Base-by-base conservation (phyloP, 2,329 filamentous ascomycete genomes). In the Leptographium galeiforme region DNA sequence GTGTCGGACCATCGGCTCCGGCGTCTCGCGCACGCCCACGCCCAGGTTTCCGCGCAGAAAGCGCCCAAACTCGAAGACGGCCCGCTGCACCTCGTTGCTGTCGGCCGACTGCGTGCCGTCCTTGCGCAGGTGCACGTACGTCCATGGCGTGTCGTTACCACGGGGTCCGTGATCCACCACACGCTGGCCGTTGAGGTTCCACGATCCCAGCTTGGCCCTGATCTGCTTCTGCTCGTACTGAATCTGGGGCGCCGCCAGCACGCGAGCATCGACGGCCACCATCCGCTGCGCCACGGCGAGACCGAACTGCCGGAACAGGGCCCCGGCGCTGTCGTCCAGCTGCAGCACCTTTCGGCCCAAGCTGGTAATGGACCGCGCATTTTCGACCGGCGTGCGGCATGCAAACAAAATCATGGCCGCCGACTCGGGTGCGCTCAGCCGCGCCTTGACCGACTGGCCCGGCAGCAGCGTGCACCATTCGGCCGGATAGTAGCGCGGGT, bases 371-470 rank as follows among this genome's bases (percentile, higher is more conserved):
- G 82, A 85, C 1, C 72, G 63, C 0, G 82, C 85, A 58, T 91
- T 94, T 7, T 75, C 69, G 1, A 73, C 73, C 0, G 87, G 87
- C 0, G 69, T 69, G 5, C 84, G 77, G 53, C 84, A 87, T 1
- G 88, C 84, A 63, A 88, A 87, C 0, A 68, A 68, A 47, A 91
- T 80, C 87, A 93, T 90, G 0, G 69, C 61, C 0, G 75, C 72
- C 0, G 84, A 86, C 62, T 91, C 84, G 0, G 72, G 65, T 0
- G 74, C 70, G 0, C 64, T 73, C 16, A 90, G 70, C 60, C 82
- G 81, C 5, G 75, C 68, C 41, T 76, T 78, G 25, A 81, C 73
- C 0, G 76, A 66, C 61, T 93, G 87, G 0, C 85, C 85, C 1
- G 77, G 72, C 10, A 80, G 63, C 3, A 93, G 74, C 5, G 70